A percentile compares a stretch with the other conserved stretches of the same genome.
Conservation (phyloP, 169 alveolate genomes). For the Eimeria mitis region DNA sequence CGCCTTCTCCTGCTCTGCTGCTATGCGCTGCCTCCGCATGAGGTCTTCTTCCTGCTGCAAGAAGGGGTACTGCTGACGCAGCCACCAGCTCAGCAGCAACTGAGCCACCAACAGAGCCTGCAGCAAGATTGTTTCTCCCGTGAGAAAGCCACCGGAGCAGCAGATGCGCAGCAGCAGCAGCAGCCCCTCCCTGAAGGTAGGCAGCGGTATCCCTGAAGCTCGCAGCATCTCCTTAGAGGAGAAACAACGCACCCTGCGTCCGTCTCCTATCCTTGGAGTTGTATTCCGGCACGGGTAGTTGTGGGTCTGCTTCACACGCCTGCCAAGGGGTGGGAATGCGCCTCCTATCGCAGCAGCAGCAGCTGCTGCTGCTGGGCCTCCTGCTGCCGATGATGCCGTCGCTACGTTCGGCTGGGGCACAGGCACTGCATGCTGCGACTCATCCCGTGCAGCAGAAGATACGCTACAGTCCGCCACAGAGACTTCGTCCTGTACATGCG, state of each 20-base stretch:
- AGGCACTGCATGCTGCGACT: conserved; percentile 31
- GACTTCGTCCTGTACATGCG: conserved; percentile 55
- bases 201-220: conserved; percentile 78
- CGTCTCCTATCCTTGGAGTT: conserved; percentile 79
- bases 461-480: conserved; percentile 56
- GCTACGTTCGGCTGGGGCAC: conserved; percentile 31
- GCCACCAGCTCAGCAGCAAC: conserved; percentile 79
- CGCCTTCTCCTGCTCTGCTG: conserved; percentile 43
- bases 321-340: conserved; percentile 8
- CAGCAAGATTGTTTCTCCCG: conserved; percentile 61
- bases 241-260: conserved; percentile 81
- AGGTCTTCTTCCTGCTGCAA: conserved; percentile 68
- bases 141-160: conserved; percentile 69
- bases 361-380: conserved; percentile 25
- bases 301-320: conserved; percentile 58
- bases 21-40: conserved; percentile 61
- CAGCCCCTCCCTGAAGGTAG: conserved; percentile 74
- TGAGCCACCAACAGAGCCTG: conserved; percentile 73
- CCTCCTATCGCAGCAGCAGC: conserved; percentile 51
- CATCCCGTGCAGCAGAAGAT: conserved; percentile 8
- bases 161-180: conserved; percentile 62
- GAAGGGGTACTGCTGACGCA: conserved; percentile 70
- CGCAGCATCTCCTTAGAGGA: conserved; percentile 81
- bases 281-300: conserved; percentile 70
- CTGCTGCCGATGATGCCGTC: neutral